These are phyloP conservation scores for Lipomyces yamanashiensis DNA, from an alignment of 805 yeast genomes.

Conservation along the genomic window DNA sequence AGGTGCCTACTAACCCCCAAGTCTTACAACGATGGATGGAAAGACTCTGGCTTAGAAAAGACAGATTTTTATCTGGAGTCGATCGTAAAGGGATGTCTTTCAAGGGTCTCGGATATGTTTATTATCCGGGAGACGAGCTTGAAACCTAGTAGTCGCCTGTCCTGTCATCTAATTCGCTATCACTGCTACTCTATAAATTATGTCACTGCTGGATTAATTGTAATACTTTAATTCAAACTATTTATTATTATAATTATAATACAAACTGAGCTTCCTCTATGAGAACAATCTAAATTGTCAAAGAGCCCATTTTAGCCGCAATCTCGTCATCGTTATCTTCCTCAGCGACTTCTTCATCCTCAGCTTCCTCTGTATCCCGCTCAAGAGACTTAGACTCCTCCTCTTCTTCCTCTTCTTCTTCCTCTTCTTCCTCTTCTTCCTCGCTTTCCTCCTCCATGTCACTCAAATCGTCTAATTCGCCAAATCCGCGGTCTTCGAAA, in stretches of 20 bases:
- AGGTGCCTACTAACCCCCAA: constrained; percentile 46
- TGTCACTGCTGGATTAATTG: neutral
- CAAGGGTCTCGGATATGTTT: constrained; percentile 30
- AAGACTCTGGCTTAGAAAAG: constrained; percentile 53
- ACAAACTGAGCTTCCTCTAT: neutral
- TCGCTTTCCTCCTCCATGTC: constrained; percentile 78
- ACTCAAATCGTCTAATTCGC: constrained; percentile 89
- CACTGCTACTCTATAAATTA: neutral
- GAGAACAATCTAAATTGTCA: constrained; percentile 48
- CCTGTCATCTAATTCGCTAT: neutral
- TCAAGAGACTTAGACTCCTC: constrained; percentile 53
- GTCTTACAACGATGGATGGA: constrained; percentile 45
- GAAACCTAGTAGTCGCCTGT: neutral
- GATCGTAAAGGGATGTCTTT: constrained; percentile 56
- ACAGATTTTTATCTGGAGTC: constrained; percentile 53
- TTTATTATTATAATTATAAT: neutral
- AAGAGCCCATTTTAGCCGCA: constrained; percentile 59
- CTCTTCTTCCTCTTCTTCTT: constrained; percentile 49
- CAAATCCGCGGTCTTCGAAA: constrained; percentile 74
- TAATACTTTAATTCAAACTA: neutral
- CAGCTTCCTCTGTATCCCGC: constrained; percentile 50
- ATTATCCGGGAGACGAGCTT: constrained; percentile 46
- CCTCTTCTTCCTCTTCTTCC: constrained; percentile 61
- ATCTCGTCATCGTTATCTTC: constrained; percentile 44
- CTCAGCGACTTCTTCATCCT: constrained; percentile 50